Evolutionary conservation across 2,329 filamentous ascomycete genomes (phyloP), one percentile per base, ranked within the genome.

Genomic region (Alternaria brassicae): DNA sequence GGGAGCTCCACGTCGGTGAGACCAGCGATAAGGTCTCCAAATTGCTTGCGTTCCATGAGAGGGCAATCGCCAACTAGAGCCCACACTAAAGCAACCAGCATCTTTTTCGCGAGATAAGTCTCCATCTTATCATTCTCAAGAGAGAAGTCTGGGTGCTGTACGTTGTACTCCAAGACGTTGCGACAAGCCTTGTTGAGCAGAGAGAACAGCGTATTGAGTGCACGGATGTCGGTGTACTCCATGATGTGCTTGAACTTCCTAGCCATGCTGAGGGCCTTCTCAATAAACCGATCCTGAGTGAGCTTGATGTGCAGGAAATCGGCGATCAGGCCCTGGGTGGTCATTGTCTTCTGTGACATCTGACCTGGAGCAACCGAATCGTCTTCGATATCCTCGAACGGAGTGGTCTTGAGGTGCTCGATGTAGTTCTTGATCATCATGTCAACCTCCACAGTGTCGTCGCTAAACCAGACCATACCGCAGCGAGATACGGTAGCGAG

Each of bases 401-500:
- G 88, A 56, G 92, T 89, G 3, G 88, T 90, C 68, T 90, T 89
- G 37, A 99, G 86, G 45, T 89, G 88, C 61, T 95, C 88, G 52
- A 99, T 86, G 72, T 99, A 97, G 79, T 98, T 92, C 63, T 88
- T 84, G 39, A 98, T 90, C 88, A 98, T 91, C 91, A 99, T 97
- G 66, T 86, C 86, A 1, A 94, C 87, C 30, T 92, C 94, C 39
- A 99, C 94, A 27, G 93, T 98, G 74, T 99, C 96, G 72, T 97
- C 94, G 75, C 93, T 99, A 81, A 98, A 99, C 95, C 95, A 99
- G 13, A 99, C 96, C 95, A 99, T 99, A 85, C 95, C 95, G 77
- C 95, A 99, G 81, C 95, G 93, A 88, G 91, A 96, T 74, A 99
- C 95, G n/a, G 95, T 99, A 56, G 95, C 95, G 42, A 99, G 86